These are phyloP conservation scores for Gynochthodes officinalis DNA, from an alignment of 257 asterid species.

Conservation along the genomic window DNA sequence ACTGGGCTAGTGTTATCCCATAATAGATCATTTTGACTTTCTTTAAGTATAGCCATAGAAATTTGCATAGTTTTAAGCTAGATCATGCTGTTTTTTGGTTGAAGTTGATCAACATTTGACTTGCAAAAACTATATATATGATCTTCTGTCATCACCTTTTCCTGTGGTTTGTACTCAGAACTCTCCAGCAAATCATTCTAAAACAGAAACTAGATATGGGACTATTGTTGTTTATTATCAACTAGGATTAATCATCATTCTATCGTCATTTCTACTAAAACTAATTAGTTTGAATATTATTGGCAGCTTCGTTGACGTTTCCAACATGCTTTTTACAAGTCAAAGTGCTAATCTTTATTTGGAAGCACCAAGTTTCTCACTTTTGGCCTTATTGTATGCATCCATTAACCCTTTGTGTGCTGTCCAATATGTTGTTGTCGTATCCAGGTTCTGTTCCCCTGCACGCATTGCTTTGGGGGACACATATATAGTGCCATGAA, in stretches of 20 bases:
- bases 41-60: too few relatives aligned
- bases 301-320: conserved; percentile 5
- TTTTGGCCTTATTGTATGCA: conserved; percentile 4
- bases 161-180: too few relatives aligned
- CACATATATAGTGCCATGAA: neutral
- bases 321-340: neutral
- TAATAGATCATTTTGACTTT: too few relatives aligned
- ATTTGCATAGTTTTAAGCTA: too few relatives aligned
- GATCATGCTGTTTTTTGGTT: too few relatives aligned
- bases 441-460: neutral
- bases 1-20: too few relatives aligned
- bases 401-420: conserved; percentile 10
- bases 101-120: neutral
- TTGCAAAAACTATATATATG: neutral
- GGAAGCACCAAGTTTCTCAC: conserved; percentile 15
- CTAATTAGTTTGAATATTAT: neutral
- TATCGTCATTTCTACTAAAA: conserved; percentile 19
- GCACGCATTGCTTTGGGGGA: conserved; percentile 3
- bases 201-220: too few relatives aligned
- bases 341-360: conserved; percentile 11
- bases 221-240: too few relatives aligned
- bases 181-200: too few relatives aligned
- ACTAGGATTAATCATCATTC: conserved; percentile 14
- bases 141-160: conserved; percentile 6
- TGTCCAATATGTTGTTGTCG: neutral